Percentiles rank a stretch among this genome's conserved stretches.
Evolutionary conservation across 169 alveolate species (phyloP).

Genomic region (Perkinsus olseni): DNA sequence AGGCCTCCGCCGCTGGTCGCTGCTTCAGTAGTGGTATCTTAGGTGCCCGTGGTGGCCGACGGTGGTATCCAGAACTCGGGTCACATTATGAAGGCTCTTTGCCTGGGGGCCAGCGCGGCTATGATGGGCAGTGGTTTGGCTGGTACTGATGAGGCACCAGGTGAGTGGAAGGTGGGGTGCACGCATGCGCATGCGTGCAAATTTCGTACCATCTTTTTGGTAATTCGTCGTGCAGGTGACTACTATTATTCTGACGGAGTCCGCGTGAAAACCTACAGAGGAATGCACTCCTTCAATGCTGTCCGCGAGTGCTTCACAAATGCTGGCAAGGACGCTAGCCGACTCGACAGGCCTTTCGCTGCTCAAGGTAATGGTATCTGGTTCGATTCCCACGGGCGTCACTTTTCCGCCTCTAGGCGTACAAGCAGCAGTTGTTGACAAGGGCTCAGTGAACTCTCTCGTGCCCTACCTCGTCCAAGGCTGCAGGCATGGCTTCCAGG

Average conservation of each 20-base stretch:
- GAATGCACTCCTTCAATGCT: constrained; percentile 46
- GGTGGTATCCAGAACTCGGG: constrained; percentile 76
- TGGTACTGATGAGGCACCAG: constrained; percentile 76
- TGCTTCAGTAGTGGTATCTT: not conserved
- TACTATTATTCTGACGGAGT: constrained; percentile 44
- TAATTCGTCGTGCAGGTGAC: not conserved
- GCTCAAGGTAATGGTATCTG: not conserved
- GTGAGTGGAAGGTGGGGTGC: constrained; percentile 49
- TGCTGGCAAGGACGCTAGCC: not conserved
- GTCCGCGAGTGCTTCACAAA: not conserved
- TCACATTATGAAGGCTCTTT: constrained; percentile 65
- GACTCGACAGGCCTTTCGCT: not conserved
- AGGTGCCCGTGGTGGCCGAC: constrained; percentile 60
- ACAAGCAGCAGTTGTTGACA: constrained; percentile 24
- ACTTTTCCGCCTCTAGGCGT: not conserved
- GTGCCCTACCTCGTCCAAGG: constrained; percentile 22
- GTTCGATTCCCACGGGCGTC: not conserved
- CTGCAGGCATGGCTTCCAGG: constrained; percentile 22
- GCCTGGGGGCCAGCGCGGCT: constrained; percentile 70
- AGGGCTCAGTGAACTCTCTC: constrained; percentile 22
- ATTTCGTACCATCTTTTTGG: too few relatives aligned
- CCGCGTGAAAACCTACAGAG: constrained; percentile 67
- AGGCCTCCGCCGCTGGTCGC: not conserved
- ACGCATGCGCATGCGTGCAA: not conserved
- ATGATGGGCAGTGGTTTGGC: constrained; percentile 74